These are phyloP conservation scores for Oldenlandia corymbosa DNA, from an alignment of 257 asterid species.

Conservation along the genomic window DNA sequence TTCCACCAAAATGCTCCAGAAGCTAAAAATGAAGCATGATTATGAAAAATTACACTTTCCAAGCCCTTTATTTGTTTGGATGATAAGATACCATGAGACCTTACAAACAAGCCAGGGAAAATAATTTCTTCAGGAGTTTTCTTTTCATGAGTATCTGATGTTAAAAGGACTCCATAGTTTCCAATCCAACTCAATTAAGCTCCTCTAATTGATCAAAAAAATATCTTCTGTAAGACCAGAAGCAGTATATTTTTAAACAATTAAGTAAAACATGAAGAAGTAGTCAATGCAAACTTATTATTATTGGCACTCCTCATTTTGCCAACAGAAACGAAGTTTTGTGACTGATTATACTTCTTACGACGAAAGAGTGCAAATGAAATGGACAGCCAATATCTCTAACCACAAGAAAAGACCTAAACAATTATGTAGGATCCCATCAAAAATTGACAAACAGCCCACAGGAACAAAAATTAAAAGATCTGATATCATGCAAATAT, in stretches of 20 bases:
- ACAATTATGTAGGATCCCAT: background rate
- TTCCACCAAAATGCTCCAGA: background rate
- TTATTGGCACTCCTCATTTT: background rate
- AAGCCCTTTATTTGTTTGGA: background rate
- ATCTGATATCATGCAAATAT: constrained; percentile 10
- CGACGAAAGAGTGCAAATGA: background rate
- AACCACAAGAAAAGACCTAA: background rate
- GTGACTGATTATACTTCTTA: background rate
- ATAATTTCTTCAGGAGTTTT: background rate
- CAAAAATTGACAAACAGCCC: background rate
- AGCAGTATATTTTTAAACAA: background rate
- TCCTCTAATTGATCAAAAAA: background rate
- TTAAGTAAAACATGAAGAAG: background rate
- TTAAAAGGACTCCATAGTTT: background rate
- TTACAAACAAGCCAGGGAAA: background rate
- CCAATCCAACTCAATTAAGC: background rate
- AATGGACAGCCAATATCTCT: background rate
- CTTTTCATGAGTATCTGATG: background rate
- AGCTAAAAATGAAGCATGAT: background rate
- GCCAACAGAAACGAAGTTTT: background rate
- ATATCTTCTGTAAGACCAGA: background rate
- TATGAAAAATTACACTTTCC: background rate
- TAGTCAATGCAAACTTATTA: background rate
- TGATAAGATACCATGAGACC: background rate
- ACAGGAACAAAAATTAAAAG: background rate